These are phyloP conservation scores for Endotrypanum monterogeii DNA, from an alignment of 208 protist species.

Conservation along the genomic window DNA sequence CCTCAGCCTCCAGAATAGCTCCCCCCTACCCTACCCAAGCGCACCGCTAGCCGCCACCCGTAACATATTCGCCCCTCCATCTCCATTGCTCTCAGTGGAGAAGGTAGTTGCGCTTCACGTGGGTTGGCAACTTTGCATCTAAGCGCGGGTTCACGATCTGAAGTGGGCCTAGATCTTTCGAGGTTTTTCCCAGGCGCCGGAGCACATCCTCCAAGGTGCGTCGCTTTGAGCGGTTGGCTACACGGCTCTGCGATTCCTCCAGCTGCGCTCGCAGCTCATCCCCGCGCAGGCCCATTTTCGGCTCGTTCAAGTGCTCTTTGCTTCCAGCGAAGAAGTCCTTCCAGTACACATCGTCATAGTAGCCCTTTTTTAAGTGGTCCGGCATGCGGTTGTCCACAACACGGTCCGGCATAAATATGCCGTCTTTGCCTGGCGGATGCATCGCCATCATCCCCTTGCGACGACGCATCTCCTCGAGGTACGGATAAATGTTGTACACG, in stretches of 20 bases:
- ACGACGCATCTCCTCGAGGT: constrained; percentile 90
- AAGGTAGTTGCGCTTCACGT: constrained; percentile 85
- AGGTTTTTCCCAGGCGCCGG: constrained; percentile 77
- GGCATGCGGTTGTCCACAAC: constrained; percentile 93
- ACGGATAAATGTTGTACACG: constrained; percentile 94
- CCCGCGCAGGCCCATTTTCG: constrained; percentile 89
- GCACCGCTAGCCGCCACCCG: not conserved
- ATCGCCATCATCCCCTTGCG: constrained; percentile 94
- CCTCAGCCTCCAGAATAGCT: not conserved
- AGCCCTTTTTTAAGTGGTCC: constrained; percentile 93
- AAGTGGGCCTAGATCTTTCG: constrained; percentile 77
- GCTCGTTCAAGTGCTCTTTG: constrained; percentile 89
- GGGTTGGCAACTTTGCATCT: constrained; percentile 85
- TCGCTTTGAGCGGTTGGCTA: constrained; percentile 47
- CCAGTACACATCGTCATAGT: constrained; percentile 95
- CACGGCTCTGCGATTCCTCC: constrained; percentile 39
- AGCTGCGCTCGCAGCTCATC: constrained; percentile 86
- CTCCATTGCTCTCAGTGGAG: constrained; percentile 57
- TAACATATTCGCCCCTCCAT: not conserved
- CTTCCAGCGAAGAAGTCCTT: constrained; percentile 93
- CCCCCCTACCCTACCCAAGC: not conserved
- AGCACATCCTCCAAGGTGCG: constrained; percentile 91
- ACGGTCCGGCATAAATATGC: constrained; percentile 90
- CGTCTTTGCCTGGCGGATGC: constrained; percentile 92
- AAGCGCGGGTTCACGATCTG: constrained; percentile 84